These are phyloP conservation scores for Saccharomycopsis hybrid DNA, from an alignment of 1,139 yeast genomes.

Conservation along the genomic window DNA sequence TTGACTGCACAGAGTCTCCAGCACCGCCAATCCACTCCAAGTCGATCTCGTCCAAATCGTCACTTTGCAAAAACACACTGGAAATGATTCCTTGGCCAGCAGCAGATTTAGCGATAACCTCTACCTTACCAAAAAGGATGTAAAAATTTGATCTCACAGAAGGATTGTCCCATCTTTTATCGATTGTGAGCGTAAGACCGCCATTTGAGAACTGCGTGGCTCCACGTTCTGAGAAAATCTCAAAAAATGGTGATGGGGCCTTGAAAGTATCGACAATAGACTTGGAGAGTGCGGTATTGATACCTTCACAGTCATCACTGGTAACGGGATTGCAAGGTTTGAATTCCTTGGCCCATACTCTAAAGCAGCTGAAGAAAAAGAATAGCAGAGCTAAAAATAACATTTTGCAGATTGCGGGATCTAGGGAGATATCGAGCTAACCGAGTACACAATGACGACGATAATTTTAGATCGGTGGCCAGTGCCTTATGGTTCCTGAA, in stretches of 20 bases:
- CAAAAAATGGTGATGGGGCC: constrained; percentile 38
- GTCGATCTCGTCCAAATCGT: constrained; percentile 83
- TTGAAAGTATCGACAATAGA: constrained; percentile 46
- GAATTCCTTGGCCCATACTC: constrained; percentile 6
- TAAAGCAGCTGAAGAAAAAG: no score
- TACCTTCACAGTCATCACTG: constrained; percentile 35
- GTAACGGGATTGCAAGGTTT: constrained; percentile 20
- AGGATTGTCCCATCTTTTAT: constrained; percentile 66
- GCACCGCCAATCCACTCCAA: constrained; percentile 82
- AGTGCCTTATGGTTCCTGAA: not conserved
- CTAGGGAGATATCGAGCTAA: no score
- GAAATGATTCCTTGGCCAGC: constrained; percentile 73
- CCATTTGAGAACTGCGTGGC: constrained; percentile 35
- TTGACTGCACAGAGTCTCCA: constrained; percentile 64
- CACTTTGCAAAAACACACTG: constrained; percentile 75
- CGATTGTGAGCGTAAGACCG: constrained; percentile 58
- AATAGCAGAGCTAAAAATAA: no score
- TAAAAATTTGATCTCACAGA: constrained; percentile 69
- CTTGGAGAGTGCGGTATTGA: constrained; percentile 48
- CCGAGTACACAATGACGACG: not conserved
- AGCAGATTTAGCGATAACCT: constrained; percentile 65
- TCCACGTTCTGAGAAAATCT: constrained; percentile 30
- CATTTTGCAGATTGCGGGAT: no score
- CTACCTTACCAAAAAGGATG: constrained; percentile 81
- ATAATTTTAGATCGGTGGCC: not conserved